Percentiles rank a stretch among this genome's conserved stretches.
Evolutionary conservation across 768 basidiomycete species (phyloP).

Genomic region (Boletellus ananiceps): DNA sequence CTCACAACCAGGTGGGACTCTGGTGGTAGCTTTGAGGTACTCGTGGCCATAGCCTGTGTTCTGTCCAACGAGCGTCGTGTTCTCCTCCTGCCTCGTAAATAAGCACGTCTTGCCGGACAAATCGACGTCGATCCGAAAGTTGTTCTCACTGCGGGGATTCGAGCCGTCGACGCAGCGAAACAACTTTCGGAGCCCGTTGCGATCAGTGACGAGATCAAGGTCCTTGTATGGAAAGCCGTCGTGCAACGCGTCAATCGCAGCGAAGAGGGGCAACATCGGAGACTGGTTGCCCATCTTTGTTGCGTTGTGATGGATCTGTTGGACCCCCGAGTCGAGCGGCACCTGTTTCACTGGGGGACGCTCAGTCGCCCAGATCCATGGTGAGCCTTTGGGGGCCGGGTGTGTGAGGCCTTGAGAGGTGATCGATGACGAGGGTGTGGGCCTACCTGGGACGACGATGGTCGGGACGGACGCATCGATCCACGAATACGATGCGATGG

Average conservation of each 20-base stretch:
- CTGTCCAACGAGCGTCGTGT: slow-evolving; percentile 9
- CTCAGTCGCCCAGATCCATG: slow-evolving; percentile 50
- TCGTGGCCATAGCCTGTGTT: slow-evolving; percentile 50
- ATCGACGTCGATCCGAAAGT: slow-evolving; percentile 71
- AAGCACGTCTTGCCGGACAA: slow-evolving; percentile 57
- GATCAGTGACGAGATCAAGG: slow-evolving; percentile 52
- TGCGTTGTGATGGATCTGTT: slow-evolving; percentile 56
- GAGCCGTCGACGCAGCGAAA: slow-evolving; percentile 43
- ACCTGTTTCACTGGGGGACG: slow-evolving; percentile 50
- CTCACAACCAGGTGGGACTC: slow-evolving; percentile 44
- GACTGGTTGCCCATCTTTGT: slow-evolving; percentile 36
- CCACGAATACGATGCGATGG: slow-evolving; percentile 55
- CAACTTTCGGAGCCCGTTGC: slow-evolving; percentile 63
- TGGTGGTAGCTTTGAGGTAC: slow-evolving; percentile 57
- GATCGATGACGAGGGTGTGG: background rate
- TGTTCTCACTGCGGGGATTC: slow-evolving; percentile 14
- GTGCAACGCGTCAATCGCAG: slow-evolving; percentile 47
- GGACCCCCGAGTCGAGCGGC: slow-evolving; percentile 46
- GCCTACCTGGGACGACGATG: slow-evolving; percentile 49
- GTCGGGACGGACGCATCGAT: slow-evolving; percentile 38
- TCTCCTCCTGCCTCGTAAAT: slow-evolving; percentile 54
- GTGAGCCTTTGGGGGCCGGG: slow-evolving; percentile 44
- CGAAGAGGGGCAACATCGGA: slow-evolving; percentile 52
- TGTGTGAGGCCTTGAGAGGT: background rate
- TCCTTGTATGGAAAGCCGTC: slow-evolving; percentile 27